Evolutionary conservation across 495 filamentous ascomycete genomes (phyloP).

Genomic region (Aspergillus steynii): DNA sequence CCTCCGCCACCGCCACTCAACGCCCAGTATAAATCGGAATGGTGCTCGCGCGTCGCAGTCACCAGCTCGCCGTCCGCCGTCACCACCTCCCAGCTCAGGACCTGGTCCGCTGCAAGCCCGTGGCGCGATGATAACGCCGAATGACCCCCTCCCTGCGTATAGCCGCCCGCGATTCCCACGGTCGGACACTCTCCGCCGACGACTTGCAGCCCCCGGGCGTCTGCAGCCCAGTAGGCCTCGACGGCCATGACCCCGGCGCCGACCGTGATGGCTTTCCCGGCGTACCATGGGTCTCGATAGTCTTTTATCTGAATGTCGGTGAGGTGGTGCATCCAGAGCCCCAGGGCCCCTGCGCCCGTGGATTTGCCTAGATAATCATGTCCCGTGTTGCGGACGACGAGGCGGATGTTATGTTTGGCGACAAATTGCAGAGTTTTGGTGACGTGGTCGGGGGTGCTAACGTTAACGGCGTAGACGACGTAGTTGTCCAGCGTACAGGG

Average conservation of each 20-base stretch:
- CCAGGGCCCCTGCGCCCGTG: constrained; percentile 54
- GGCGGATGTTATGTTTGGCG: constrained; percentile 53
- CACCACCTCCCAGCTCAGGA: constrained; percentile 63
- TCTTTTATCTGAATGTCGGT: constrained; percentile 43
- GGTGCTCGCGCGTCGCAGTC: constrained; percentile 52
- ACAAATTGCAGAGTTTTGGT: constrained; percentile 47
- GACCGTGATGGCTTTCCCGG: constrained; percentile 52
- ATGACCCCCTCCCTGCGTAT: constrained; percentile 63
- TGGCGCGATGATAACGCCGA: constrained; percentile 49
- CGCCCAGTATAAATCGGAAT: constrained; percentile 68
- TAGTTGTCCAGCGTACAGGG: constrained; percentile 61
- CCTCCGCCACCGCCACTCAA: constrained; percentile 64
- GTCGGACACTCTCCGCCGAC: constrained; percentile 38
- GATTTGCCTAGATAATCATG: constrained; percentile 56
- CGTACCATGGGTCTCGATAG: constrained; percentile 40
- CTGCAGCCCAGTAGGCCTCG: constrained; percentile 48
- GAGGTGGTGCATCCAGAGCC: constrained; percentile 58
- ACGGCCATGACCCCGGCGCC: constrained; percentile 53
- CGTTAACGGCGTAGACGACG: constrained; percentile 51
- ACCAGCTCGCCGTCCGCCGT: constrained; percentile 50
- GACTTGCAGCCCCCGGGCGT: constrained; percentile 22
- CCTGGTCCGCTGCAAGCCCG: constrained; percentile 64
- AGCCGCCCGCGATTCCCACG: constrained; percentile 54
- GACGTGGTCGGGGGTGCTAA: constrained; percentile 30
- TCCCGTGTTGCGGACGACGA: constrained; percentile 66